Evolutionary conservation across 208 protist genomes (phyloP).

Genomic region (Balamuthia mandrillaris): DNA sequence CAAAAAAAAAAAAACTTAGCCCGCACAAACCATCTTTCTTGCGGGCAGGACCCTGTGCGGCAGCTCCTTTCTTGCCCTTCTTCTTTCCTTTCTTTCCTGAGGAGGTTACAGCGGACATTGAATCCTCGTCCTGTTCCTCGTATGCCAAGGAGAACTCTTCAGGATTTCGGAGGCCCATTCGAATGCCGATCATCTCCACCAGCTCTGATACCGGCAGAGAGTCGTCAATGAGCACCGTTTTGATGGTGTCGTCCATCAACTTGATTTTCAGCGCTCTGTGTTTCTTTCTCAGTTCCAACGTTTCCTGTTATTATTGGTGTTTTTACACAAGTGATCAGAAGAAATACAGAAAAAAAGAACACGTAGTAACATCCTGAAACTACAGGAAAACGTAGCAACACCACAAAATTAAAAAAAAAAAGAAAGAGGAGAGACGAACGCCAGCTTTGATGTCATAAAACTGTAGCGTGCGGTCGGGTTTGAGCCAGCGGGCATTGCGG

Average conservation of each 20-base stretch:
- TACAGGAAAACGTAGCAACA: background rate
- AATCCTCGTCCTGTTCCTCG: slow-evolving; percentile 36
- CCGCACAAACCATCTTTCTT: no score
- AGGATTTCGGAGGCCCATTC: slow-evolving; percentile 37
- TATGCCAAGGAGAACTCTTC: slow-evolving; percentile 30
- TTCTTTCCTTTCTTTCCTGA: no score
- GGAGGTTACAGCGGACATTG: no score
- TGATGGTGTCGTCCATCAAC: slow-evolving; percentile 43
- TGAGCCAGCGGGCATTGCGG: slow-evolving; percentile 55
- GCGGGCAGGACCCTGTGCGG: no score
- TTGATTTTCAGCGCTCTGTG: slow-evolving; percentile 65
- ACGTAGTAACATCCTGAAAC: background rate
- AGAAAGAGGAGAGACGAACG: background rate
- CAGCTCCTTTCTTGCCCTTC: no score
- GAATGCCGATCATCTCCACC: slow-evolving; percentile 36
- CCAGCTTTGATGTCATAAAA: slow-evolving; percentile 68
- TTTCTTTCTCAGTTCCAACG: slow-evolving; percentile 73
- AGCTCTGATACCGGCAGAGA: slow-evolving; percentile 27
- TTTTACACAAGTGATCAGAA: background rate
- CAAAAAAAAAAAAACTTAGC: no score
- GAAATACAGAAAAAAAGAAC: background rate
- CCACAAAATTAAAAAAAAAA: slow-evolving; percentile 2
- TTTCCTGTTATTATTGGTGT: background rate
- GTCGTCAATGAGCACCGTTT: slow-evolving; percentile 31
- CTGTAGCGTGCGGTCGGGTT: slow-evolving; percentile 55